A percentile compares a stretch with the other conserved stretches of the same genome.
Evolutionary conservation across 257 asterid species (phyloP).

Genomic region (Rehmannia glutinosa): DNA sequence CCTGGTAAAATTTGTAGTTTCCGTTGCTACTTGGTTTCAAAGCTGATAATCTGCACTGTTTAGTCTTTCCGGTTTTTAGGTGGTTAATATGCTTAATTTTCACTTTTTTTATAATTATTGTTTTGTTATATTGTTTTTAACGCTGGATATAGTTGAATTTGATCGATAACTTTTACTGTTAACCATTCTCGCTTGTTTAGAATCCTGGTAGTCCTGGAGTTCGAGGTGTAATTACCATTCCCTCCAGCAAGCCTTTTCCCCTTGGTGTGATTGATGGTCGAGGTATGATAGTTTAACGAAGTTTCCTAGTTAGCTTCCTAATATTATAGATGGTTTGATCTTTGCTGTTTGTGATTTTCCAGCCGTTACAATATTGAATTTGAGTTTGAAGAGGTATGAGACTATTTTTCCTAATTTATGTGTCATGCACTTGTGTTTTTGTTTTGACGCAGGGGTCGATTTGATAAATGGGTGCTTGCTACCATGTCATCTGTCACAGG

Average conservation of each 20-base stretch:
- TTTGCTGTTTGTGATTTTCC: neutral
- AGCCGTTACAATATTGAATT: neutral
- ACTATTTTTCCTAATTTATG: neutral
- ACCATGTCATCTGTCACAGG: conserved; percentile 58
- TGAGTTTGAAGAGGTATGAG: conserved; percentile 5
- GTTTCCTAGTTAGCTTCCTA: neutral
- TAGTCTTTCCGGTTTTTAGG: neutral
- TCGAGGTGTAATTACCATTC: conserved; percentile 70
- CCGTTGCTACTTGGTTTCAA: neutral
- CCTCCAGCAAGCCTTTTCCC: conserved; percentile 64
- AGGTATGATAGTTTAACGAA: conserved; percentile 34
- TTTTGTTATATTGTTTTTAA: neutral
- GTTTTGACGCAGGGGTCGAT: conserved; percentile 32
- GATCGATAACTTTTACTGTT: neutral
- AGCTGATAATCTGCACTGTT: neutral
- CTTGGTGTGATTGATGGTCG: conserved; percentile 58
- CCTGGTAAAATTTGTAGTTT: conserved; percentile 39
- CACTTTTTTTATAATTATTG: neutral
- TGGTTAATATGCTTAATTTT: neutral
- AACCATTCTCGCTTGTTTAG: conserved; percentile 13
- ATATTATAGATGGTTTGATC: neutral
- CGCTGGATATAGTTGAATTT: conserved; percentile 6
- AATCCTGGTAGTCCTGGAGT: conserved; percentile 47
- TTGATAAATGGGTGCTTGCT: conserved; percentile 68
- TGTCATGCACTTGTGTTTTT: conserved; percentile 3